phyloP scores from a whole-genome alignment of 129 eudicot genomes.

The Cynara cardunculus region DNA sequence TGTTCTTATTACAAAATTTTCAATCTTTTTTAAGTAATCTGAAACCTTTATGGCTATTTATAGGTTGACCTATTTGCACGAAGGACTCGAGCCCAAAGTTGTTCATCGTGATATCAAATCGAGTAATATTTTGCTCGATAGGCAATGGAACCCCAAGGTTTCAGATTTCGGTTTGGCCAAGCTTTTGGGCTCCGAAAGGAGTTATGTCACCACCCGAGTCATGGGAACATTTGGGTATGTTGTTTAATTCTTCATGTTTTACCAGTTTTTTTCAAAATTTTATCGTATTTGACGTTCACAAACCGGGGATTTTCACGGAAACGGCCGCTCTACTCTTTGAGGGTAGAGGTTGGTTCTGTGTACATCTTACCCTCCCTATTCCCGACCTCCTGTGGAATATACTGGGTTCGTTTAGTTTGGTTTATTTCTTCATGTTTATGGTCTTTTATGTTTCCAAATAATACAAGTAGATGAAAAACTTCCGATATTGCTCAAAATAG shows the following conservation, averaged over 20 bases:
- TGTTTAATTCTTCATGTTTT: conserved; percentile 2
- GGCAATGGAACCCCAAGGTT: conserved; percentile 72
- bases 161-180: conserved; percentile 87
- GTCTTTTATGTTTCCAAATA: not conserved
- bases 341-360: too few relatives aligned
- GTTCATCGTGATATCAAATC: conserved; percentile 89
- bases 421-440: not conserved
- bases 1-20: not conserved
- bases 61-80: conserved; percentile 87
- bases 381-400: too few relatives aligned
- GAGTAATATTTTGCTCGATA: conserved; percentile 78
- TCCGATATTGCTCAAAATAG: conserved; percentile 22
- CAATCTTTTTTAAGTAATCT: not conserved
- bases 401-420: too few relatives aligned
- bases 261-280: not conserved
- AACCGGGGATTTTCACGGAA: not conserved
- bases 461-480: not conserved
- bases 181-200: conserved; percentile 77
- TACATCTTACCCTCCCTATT: too few relatives aligned
- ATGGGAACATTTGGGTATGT: conserved; percentile 97
- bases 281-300: not conserved
- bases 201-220: conserved; percentile 83
- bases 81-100: conserved; percentile 91
- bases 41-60: conserved; percentile 13
- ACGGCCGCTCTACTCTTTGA: not conserved